Conservation (phyloP, 192 early-diverging fungal species). For the Coemansia sp. region DNA sequence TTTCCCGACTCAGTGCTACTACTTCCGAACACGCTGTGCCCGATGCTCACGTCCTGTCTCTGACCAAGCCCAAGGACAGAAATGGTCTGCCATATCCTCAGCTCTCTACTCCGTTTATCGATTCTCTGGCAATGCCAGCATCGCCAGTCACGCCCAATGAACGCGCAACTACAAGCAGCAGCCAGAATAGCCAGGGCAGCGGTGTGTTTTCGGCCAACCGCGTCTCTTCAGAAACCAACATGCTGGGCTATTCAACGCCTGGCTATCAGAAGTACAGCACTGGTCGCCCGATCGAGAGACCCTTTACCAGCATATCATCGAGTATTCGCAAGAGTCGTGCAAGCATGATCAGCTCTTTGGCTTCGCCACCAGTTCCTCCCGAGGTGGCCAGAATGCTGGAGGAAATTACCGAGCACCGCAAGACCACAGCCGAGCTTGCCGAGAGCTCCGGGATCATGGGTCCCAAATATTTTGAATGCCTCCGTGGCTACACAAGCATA, state of each 20-base stretch:
- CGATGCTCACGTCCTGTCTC: not conserved
- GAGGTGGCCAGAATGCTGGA: conserved; percentile 34
- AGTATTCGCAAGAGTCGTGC: conserved; percentile 16
- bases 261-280: not conserved
- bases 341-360: conserved; percentile 17
- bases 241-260: not conserved
- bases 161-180: not conserved
- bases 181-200: not conserved
- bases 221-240: not conserved
- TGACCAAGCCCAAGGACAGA: not conserved
- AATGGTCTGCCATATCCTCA: not conserved
- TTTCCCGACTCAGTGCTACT: not conserved
- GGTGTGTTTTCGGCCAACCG: not conserved
- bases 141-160: not conserved
- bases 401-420: conserved; percentile 32
- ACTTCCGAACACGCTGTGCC: not conserved
- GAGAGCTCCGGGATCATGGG: conserved; percentile 35
- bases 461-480: conserved; percentile 33
- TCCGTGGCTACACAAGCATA: conserved; percentile 49
- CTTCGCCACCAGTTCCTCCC: conserved; percentile 17
- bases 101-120: not conserved
- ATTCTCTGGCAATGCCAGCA: not conserved
- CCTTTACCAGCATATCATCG: conserved; percentile 5
- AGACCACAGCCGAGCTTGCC: conserved; percentile 30
- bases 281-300: not conserved